Conservation (phyloP, 305 asterid genomes). For the Fraxinus latifolia region DNA sequence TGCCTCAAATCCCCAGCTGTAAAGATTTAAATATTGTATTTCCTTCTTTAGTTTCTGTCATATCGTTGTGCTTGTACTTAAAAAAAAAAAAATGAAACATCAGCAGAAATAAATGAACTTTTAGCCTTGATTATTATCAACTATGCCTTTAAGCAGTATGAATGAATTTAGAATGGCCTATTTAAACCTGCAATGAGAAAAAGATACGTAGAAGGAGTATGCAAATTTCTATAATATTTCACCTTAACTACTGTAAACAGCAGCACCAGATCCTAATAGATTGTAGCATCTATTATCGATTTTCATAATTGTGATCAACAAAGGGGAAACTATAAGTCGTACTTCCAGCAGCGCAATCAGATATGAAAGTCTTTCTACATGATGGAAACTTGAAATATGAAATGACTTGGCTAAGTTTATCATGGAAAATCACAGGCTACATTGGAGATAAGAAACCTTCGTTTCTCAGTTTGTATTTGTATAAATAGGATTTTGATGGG, state of each 20-base stretch:
- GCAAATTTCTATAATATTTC: not conserved
- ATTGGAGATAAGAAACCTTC: not conserved
- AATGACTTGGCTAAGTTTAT: not conserved
- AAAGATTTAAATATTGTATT: too few species aligned
- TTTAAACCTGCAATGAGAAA: not conserved
- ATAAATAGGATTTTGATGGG: not conserved
- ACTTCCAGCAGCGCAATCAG: not conserved
- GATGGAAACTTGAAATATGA: not conserved
- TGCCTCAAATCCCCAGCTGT: not conserved
- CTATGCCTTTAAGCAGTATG: not conserved
- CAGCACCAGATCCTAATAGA: not conserved
- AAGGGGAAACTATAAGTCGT: not conserved
- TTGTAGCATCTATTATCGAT: not conserved
- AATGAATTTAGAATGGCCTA: not conserved
- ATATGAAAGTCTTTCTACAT: not conserved
- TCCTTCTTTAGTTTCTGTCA: not conserved
- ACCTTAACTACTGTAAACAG: not conserved
- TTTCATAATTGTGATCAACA: not conserved
- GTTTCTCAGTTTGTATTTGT: not conserved
- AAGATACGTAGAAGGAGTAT: not conserved
- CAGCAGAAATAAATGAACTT: not conserved
- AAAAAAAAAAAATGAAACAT: too few species aligned
- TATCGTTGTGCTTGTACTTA: not conserved
- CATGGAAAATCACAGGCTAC: not conserved
- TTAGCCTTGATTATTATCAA: not conserved